A percentile compares a stretch with the other conserved stretches of the same genome.
phyloP scores from a whole-genome alignment of 148 eudicot species.

The Rhododendron williamsianum region DNA sequence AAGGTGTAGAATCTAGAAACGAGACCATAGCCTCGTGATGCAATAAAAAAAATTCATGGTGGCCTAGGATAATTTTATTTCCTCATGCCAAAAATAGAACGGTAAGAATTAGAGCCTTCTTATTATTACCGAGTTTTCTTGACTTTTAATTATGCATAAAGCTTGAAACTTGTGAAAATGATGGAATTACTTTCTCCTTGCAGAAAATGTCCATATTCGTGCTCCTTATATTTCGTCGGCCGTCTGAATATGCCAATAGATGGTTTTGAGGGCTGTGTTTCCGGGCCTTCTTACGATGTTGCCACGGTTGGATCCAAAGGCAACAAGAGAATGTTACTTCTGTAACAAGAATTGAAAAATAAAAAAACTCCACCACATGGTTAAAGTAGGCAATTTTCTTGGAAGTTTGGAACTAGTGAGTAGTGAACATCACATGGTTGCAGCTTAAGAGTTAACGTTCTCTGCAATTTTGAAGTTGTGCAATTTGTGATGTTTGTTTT shows the following conservation, averaged over 20 bases:
- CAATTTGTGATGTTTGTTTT: not conserved
- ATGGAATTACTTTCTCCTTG: not conserved
- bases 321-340: not conserved
- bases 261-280: not conserved
- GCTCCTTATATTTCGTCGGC: not conserved
- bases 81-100: not conserved
- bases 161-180: not conserved
- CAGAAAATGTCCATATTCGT: not conserved
- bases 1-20: constrained; percentile 21
- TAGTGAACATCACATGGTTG: not conserved
- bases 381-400: not conserved
- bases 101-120: not conserved
- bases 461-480: not conserved
- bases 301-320: not conserved
- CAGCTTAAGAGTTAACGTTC: not conserved
- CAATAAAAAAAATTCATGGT: not conserved
- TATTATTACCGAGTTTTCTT: not conserved
- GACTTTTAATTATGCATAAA: not conserved
- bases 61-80: not conserved
- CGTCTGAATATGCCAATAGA: not conserved
- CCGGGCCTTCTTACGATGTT: not conserved
- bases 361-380: not conserved
- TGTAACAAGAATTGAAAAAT: not conserved
- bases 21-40: constrained; percentile 16
- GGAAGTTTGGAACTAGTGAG: not conserved